Evolutionary conservation across 208 protist species (phyloP).

Genomic region (Acanthamoeba divionensis): DNA sequence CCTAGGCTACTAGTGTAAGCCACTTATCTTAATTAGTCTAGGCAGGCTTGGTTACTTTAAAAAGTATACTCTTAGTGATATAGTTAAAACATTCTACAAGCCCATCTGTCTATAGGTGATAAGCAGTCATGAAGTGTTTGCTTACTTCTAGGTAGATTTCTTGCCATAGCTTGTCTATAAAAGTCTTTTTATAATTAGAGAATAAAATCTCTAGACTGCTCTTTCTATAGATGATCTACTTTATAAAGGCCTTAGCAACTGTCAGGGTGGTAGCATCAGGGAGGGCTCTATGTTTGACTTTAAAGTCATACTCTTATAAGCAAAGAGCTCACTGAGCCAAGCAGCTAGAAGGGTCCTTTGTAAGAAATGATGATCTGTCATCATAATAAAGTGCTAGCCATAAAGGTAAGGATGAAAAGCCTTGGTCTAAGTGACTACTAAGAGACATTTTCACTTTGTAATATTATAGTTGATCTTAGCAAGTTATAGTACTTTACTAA

Average conservation of each 20-base stretch:
- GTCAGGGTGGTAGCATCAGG: neutral
- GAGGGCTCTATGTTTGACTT: too few relatives aligned
- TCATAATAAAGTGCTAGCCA: neutral
- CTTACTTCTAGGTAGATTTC: neutral
- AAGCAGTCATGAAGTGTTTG: neutral
- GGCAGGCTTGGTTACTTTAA: neutral
- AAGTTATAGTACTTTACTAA: neutral
- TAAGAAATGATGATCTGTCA: neutral
- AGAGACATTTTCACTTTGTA: neutral
- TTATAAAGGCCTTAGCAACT: neutral
- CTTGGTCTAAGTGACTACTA: neutral
- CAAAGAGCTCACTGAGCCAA: neutral
- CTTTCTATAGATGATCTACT: neutral
- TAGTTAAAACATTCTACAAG: neutral
- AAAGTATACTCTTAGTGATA: neutral
- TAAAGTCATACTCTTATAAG: too few relatives aligned
- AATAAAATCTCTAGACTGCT: neutral
- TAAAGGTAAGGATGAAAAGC: neutral
- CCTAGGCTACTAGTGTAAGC: neutral
- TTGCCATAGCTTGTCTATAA: neutral
- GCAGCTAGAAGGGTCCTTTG: neutral
- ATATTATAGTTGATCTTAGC: neutral
- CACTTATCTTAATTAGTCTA: neutral
- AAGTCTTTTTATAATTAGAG: neutral
- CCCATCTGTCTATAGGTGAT: neutral